Evolutionary conservation across 768 basidiomycete genomes (phyloP).

Genomic region (Trametes punicea): DNA sequence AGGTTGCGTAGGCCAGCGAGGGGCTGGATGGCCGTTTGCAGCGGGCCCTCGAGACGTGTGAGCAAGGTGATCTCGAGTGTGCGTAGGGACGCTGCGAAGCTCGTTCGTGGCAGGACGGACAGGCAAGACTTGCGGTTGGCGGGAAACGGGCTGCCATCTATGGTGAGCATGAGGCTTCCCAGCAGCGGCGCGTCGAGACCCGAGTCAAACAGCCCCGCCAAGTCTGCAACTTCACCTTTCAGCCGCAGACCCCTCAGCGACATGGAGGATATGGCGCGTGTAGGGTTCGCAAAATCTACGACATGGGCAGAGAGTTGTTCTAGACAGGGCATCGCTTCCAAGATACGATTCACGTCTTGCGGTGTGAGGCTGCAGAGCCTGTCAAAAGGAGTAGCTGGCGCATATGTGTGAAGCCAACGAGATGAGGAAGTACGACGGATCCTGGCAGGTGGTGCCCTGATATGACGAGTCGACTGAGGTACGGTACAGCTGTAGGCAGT

Average conservation of each 20-base stretch:
- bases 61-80: background rate
- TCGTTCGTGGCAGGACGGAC: background rate
- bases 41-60: too few relatives aligned
- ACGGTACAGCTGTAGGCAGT: background rate
- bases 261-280: background rate
- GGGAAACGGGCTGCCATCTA: background rate
- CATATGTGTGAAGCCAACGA: background rate
- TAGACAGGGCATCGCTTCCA: background rate
- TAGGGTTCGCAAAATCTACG: background rate
- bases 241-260: background rate
- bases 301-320: background rate
- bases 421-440: background rate
- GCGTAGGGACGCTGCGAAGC: background rate
- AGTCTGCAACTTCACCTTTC: background rate
- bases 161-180: background rate
- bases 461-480: background rate
- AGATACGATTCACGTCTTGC: background rate
- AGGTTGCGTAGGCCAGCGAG: background rate
- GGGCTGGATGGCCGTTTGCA: background rate
- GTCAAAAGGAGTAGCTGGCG: constrained; percentile 2
- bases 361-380: background rate
- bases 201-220: background rate
- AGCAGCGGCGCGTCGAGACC: background rate
- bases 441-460: background rate
- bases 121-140: background rate